Evolutionary conservation across 1,139 yeast species (phyloP), one percentile per base, ranked within the genome.

Genomic region (Yamadazyma pseudoaaseri): DNA sequence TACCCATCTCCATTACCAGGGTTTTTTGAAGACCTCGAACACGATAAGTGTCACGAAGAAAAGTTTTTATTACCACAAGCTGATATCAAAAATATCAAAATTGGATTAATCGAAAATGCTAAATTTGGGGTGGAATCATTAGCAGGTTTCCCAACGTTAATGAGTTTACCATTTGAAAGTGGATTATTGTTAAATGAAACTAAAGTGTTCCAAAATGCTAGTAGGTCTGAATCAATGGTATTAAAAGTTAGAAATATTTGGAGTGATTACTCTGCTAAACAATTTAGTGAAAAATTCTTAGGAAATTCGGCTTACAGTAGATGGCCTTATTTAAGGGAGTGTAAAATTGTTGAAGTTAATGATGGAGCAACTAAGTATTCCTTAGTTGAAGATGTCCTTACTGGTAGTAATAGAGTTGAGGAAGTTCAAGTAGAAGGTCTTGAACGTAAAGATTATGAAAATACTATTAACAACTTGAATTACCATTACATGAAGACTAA

Each of bases 321-420:
- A 47, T 92, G 96, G 94, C 99, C 99, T 17, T 87, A 80, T 54
- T 66, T 92, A 46, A 74, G 81, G 44, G 97, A 92, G 58, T 85
- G 90, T 15, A 79, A 76, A 50, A 79, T 92, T 27, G 68, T 79
- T 11, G 73, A 76, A 26, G 76, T 92, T 6, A 60, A 71, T 30
- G 92, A 85, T 56, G 74, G 70, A 7, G 61, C 66, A 25, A 59
- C 59, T 45, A 68, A 66, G 30, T 59, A 75, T 50, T 81, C 73
- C 42, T 48, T 59, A 13, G 61, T 54, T 9, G 53, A 45, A 27
- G 51, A 50, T 11, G 33, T 27, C 10, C 14, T 35, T 6, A 16
- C 35, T n/a, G 37, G 39, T 3, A 12, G 29, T 7, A 20, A 18
- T 9, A 38, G 34, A 18, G 66, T 67, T 27, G 26, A 27, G 5